Conservation (phyloP, 1,284 basidiomycete species). For the Coniferiporia sulphurascens region DNA sequence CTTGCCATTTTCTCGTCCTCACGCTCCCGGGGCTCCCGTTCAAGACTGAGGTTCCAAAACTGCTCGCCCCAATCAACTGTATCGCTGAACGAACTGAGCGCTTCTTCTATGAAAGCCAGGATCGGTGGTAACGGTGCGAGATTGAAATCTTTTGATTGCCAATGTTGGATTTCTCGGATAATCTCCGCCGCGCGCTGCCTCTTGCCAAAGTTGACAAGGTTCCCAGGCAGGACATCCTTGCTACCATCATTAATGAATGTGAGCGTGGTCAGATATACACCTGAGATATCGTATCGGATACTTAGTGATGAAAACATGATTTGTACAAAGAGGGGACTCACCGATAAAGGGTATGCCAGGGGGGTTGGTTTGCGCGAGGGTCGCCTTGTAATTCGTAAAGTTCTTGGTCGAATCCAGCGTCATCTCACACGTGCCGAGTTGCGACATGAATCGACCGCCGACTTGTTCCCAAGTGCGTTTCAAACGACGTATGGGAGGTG, state of each 20-base stretch:
- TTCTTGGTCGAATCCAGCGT: constrained; percentile 90
- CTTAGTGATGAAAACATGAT: not conserved
- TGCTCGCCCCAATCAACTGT: constrained; percentile 45
- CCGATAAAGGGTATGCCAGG: constrained; percentile 98
- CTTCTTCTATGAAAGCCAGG: constrained; percentile 73
- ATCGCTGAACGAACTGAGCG: constrained; percentile 65
- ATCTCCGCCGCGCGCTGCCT: constrained; percentile 91
- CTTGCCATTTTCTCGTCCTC: constrained; percentile 90
- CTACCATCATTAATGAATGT: constrained; percentile 99
- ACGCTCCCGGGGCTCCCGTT: constrained; percentile 87
- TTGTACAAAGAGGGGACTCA: constrained; percentile 32
- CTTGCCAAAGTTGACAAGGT: constrained; percentile 95
- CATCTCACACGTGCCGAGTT: constrained; percentile 68
- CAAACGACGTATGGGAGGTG: constrained; percentile 87
- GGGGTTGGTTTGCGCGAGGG: constrained; percentile 81
- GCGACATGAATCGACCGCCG: constrained; percentile 63
- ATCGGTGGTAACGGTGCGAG: constrained; percentile 68
- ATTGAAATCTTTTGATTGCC: constrained; percentile 91
- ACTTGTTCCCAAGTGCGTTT: constrained; percentile 96
- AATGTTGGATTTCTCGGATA: constrained; percentile 93
- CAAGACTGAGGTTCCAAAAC: constrained; percentile 83
- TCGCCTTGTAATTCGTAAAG: constrained; percentile 87
- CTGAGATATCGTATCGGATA: constrained; percentile 34
- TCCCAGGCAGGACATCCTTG: constrained; percentile 76
- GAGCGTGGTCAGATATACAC: constrained; percentile 92